These are phyloP conservation scores for Veloporphyrellus conicus DNA, from an alignment of 1,284 basidiomycete species.

Conservation along the genomic window DNA sequence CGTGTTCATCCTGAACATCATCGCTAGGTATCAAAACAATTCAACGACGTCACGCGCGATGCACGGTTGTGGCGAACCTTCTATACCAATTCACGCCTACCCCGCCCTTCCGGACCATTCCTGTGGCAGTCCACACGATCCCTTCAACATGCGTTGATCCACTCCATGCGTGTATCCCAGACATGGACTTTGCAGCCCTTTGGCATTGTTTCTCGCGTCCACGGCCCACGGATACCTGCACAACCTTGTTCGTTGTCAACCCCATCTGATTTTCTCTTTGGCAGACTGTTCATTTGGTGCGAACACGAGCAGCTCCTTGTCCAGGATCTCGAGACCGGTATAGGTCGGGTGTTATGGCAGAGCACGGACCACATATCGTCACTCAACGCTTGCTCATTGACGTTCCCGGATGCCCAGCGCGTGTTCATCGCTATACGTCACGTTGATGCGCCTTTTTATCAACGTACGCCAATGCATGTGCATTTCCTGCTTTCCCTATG, in stretches of 20 bases:
- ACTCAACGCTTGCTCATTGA: slow-evolving; percentile 19
- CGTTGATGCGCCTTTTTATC: slow-evolving; percentile 13
- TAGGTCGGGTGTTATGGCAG: slow-evolving; percentile 21
- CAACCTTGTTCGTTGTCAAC: slow-evolving; percentile 16
- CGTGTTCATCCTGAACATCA: not conserved
- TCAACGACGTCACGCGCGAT: slow-evolving; percentile 16
- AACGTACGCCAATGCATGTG: slow-evolving; percentile 24
- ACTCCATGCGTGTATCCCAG: slow-evolving; percentile 18
- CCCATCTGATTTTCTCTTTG: slow-evolving; percentile 23
- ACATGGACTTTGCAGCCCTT: slow-evolving; percentile 24
- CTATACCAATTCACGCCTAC: slow-evolving; percentile 17
- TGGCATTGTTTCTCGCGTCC: slow-evolving; percentile 9
- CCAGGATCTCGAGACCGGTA: slow-evolving; percentile 23
- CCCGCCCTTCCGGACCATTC: slow-evolving; percentile 24
- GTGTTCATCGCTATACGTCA: slow-evolving; percentile 22
- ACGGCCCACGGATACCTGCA: slow-evolving; percentile 17
- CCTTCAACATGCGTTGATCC: slow-evolving; percentile 20
- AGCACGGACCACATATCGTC: slow-evolving; percentile 16
- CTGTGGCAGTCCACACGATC: slow-evolving; percentile 21
- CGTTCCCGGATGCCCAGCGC: slow-evolving; percentile 16
- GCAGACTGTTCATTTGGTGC: slow-evolving; percentile 24
- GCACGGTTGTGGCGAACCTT: slow-evolving; percentile 17
- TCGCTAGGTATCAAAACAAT: slow-evolving; percentile 21
- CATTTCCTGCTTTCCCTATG: not conserved
- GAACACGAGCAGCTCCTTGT: slow-evolving; percentile 20